A percentile compares a stretch with the other conserved stretches of the same genome.
Conservation (phyloP, 179 eudicot species). For the Nepenthes alata region DNA sequence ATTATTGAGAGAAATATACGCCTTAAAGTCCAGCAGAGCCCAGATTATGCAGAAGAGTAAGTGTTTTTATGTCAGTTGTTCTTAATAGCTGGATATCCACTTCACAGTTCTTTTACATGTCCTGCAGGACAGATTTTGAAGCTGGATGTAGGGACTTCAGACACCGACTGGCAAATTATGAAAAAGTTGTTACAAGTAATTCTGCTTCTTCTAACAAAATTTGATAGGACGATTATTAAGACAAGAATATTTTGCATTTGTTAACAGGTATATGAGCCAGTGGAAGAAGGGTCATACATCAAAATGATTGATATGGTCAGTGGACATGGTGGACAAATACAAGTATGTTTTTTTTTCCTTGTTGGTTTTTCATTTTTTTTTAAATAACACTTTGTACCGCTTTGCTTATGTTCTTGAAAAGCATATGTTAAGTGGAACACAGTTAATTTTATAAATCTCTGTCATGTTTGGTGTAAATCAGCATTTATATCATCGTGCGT, state of each 20-base stretch:
- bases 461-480: no score
- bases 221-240: neutral
- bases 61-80: constrained; percentile 11
- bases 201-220: constrained; percentile 3
- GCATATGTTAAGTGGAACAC: no score
- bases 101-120: constrained; percentile 3
- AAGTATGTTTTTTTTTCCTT: constrained; percentile 30
- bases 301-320: constrained; percentile 97
- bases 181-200: constrained; percentile 36
- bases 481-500: no score
- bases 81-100: constrained; percentile 1
- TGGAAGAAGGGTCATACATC: constrained; percentile 95
- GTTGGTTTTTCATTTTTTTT: neutral
- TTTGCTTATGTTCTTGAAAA: no score
- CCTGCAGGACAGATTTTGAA: constrained; percentile 87
- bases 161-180: constrained; percentile 80
- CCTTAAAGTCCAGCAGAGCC: constrained; percentile 97
- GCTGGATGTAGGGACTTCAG: constrained; percentile 95
- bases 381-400: no score
- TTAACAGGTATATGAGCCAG: constrained; percentile 84
- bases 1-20: constrained; percentile 97
- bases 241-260: constrained; percentile 4
- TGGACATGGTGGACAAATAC: constrained; percentile 98
- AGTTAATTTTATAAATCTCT: no score
- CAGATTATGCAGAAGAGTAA: constrained; percentile 96